A percentile compares a stretch with the other conserved stretches of the same genome.
Conservation (phyloP, 345 rosid species). For the Sisymbrium altissimum region DNA sequence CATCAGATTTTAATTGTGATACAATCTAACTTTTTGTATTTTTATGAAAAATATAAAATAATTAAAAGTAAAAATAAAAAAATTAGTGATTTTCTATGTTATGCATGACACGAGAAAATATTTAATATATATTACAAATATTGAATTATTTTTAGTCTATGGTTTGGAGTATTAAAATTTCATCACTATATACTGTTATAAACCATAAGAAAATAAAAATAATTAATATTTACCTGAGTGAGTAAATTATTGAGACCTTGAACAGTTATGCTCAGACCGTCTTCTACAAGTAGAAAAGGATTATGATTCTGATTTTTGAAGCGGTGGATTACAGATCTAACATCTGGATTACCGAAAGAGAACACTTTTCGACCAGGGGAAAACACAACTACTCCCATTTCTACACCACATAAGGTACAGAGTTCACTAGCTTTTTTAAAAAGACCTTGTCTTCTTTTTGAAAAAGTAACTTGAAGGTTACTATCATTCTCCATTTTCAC, state of each 20-base stretch:
- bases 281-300: slow-evolving; percentile 15
- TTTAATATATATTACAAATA: neutral
- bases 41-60: too few relatives aligned
- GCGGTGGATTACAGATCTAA: slow-evolving; percentile 29
- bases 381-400: slow-evolving; percentile 11
- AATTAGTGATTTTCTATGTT: neutral
- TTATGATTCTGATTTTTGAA: slow-evolving; percentile 26
- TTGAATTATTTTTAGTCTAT: neutral
- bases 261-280: slow-evolving; percentile 37
- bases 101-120: neutral
- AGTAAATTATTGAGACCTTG: slow-evolving; percentile 43
- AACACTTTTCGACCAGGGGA: slow-evolving; percentile 35
- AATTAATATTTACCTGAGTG: slow-evolving; percentile 24
- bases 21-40: too few relatives aligned
- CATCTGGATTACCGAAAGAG: slow-evolving; percentile 56
- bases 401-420: neutral
- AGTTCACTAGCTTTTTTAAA: slow-evolving; percentile 21
- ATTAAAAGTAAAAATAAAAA: neutral
- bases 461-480: neutral
- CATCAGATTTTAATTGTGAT: too few relatives aligned
- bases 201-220: neutral
- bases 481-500: neutral
- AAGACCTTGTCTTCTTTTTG: neutral
- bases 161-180: neutral
- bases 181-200: neutral